phyloP scores from a whole-genome alignment of 768 basidiomycete species.

The Serendipita sp. region DNA sequence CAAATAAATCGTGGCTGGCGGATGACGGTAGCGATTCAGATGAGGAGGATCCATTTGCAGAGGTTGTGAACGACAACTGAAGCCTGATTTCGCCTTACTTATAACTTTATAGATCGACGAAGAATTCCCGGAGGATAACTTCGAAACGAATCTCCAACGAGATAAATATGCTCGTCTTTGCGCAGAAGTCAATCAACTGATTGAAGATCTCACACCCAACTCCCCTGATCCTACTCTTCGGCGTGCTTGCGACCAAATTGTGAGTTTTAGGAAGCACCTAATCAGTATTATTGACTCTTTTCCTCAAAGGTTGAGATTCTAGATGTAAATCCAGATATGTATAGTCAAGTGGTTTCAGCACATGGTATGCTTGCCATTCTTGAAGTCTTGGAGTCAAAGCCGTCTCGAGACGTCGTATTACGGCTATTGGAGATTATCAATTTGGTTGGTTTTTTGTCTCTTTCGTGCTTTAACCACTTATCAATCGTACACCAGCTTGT shows the following conservation, averaged over 20 bases:
- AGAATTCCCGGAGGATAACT: constrained; percentile 78
- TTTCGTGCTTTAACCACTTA: not conserved
- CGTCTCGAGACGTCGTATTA: constrained; percentile 71
- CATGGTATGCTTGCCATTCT: constrained; percentile 93
- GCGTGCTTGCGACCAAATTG: constrained; percentile 77
- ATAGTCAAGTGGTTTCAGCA: constrained; percentile 70
- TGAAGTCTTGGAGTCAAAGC: constrained; percentile 79
- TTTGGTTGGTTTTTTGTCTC: constrained; percentile 34
- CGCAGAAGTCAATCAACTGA: constrained; percentile 62
- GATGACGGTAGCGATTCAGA: constrained; percentile 54
- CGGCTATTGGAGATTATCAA: constrained; percentile 82
- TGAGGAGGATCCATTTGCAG: constrained; percentile 93
- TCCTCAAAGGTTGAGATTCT: constrained; percentile 51
- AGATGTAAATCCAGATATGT: constrained; percentile 69
- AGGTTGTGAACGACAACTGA: constrained; percentile 28
- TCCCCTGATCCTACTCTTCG: constrained; percentile 70
- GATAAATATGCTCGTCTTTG: constrained; percentile 86
- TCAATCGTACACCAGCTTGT: constrained; percentile 23
- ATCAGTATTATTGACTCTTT: not conserved
- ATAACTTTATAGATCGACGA: constrained; percentile 59
- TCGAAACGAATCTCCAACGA: constrained; percentile 80
- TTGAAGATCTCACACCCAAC: constrained; percentile 71
- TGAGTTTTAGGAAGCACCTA: constrained; percentile 24
- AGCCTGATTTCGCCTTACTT: not conserved
- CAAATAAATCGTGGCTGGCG: constrained; percentile 75